These are phyloP conservation scores for Scenedesmus sp. DNA, from an alignment of 163 green algal species.

Conservation along the genomic window DNA sequence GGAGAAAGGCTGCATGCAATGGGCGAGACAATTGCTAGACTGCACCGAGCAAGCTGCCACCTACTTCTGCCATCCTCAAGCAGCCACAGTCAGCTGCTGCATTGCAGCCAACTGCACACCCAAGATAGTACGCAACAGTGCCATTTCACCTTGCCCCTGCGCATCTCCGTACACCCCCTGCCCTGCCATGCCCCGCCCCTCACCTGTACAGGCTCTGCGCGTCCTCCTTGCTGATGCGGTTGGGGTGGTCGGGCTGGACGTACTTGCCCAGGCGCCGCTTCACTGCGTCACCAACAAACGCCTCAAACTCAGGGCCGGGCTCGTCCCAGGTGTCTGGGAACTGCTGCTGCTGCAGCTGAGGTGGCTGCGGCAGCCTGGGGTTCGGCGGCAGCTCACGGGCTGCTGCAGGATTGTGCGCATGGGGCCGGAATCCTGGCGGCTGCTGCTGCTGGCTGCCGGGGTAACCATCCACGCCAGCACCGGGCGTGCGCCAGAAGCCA, in stretches of 20 bases:
- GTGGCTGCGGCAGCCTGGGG: background rate
- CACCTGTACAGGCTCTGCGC: constrained; percentile 52
- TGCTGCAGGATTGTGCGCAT: background rate
- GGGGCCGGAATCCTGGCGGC: background rate
- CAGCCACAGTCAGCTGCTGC: background rate
- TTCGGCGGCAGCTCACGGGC: background rate
- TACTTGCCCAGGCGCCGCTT: constrained; percentile 77
- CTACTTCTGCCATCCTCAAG: background rate
- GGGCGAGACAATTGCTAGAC: background rate
- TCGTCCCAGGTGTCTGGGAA: constrained; percentile 74
- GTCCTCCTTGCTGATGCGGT: constrained; percentile 62
- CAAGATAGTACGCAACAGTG: background rate
- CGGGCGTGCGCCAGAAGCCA: background rate
- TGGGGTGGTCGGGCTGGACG: constrained; percentile 72
- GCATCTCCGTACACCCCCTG: too few species aligned
- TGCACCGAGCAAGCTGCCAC: background rate
- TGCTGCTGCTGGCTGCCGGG: background rate
- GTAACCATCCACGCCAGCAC: too few species aligned
- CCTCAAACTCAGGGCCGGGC: constrained; percentile 72
- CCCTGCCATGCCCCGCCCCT: background rate
- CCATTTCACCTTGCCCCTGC: too few species aligned
- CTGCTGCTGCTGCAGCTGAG: constrained; percentile 36
- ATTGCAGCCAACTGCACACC: background rate
- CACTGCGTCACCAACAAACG: constrained; percentile 77
- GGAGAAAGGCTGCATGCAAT: too few species aligned